phyloP scores from a whole-genome alignment of 495 filamentous ascomycete genomes.

The Poronia punctata region DNA sequence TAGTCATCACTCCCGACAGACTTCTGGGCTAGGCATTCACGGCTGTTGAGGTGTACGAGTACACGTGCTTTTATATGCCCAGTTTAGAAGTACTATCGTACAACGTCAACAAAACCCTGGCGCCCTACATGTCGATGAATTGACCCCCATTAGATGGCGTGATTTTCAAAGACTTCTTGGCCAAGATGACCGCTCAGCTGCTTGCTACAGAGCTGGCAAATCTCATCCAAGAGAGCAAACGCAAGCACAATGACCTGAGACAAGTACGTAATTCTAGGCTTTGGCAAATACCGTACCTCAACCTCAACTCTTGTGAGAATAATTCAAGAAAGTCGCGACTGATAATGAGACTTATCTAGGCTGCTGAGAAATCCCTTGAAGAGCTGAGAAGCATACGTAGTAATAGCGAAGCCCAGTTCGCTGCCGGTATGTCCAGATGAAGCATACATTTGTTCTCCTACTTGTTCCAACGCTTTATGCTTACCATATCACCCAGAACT shows the following conservation, averaged over 20 bases:
- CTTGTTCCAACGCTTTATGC: slow-evolving; percentile 2
- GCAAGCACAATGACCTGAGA: slow-evolving; percentile 82
- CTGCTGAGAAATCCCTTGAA: slow-evolving; percentile 86
- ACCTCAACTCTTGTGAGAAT: too few relatives aligned
- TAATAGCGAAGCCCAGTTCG: slow-evolving; percentile 74
- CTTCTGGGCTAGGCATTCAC: too few relatives aligned
- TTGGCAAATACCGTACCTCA: background rate
- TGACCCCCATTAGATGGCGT: slow-evolving; percentile 12
- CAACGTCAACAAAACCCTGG: background rate
- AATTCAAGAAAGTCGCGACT: too few relatives aligned
- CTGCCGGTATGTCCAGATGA: slow-evolving; percentile 55
- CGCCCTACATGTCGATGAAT: background rate
- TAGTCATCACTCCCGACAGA: too few relatives aligned
- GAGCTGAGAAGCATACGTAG: slow-evolving; percentile 76
- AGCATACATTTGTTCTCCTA: background rate
- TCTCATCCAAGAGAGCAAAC: slow-evolving; percentile 90
- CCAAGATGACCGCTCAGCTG: slow-evolving; percentile 86
- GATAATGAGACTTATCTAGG: slow-evolving; percentile 41
- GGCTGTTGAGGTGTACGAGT: too few relatives aligned
- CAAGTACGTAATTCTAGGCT: slow-evolving; percentile 47
- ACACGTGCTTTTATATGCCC: too few relatives aligned
- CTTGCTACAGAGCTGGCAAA: slow-evolving; percentile 83
- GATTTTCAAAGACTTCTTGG: slow-evolving; percentile 20
- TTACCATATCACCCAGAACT: slow-evolving; percentile 57
- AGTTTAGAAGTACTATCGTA: background rate